A percentile compares a stretch with the other conserved stretches of the same genome.
Evolutionary conservation across 257 asterid species (phyloP).

Genomic region (Craterostigma plantagineum): DNA sequence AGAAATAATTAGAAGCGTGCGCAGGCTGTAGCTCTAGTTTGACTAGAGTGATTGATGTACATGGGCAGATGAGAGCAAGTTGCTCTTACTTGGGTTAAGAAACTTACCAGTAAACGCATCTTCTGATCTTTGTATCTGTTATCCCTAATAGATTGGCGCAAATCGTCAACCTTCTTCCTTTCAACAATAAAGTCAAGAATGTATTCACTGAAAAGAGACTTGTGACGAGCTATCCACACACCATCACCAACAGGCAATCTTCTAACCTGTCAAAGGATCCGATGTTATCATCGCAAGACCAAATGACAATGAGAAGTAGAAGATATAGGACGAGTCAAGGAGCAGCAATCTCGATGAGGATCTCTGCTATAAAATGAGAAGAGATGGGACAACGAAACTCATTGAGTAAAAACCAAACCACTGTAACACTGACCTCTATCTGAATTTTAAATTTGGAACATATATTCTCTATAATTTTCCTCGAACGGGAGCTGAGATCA

Average conservation of each 20-base stretch:
- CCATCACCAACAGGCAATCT: conserved; percentile 91
- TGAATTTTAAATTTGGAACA: conserved; percentile 40
- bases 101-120: conserved; percentile 64
- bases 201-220: conserved; percentile 36
- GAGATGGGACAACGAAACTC: background rate
- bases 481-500: conserved; percentile 49
- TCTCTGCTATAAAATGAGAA: conserved; percentile 6
- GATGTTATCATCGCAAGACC: too few species aligned
- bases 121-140: conserved; percentile 90
- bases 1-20: too few species aligned
- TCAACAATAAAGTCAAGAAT: conserved; percentile 64
- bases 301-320: too few species aligned
- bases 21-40: too few species aligned
- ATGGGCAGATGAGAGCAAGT: too few species aligned
- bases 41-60: too few species aligned
- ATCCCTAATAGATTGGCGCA: conserved; percentile 81
- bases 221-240: conserved; percentile 90
- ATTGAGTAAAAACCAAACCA: background rate
- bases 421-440: conserved; percentile 48
- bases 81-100: conserved; percentile 7
- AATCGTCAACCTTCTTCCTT: conserved; percentile 91
- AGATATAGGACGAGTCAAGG: too few species aligned
- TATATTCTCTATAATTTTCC: conserved; percentile 49
- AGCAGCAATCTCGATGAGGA: too few species aligned
- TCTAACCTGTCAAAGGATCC: conserved; percentile 22